phyloP scores from a whole-genome alignment of 176 grass and related monocot species.

The Raddia distichophylla region DNA sequence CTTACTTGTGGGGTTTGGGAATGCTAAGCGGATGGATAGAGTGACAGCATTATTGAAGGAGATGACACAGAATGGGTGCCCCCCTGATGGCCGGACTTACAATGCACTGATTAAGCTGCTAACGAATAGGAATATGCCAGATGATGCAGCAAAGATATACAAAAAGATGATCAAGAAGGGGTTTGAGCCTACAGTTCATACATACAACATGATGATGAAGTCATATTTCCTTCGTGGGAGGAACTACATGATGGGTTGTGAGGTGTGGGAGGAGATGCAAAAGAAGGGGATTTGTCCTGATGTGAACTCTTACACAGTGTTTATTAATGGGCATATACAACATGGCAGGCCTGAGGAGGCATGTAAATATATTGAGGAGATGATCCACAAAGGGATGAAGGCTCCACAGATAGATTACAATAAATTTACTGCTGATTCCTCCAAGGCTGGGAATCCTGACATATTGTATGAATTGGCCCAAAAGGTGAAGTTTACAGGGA shows the following conservation, averaged over 20 bases:
- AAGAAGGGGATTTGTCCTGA: slow-evolving; percentile 80
- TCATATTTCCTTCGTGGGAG: slow-evolving; percentile 70
- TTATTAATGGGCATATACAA: slow-evolving; percentile 83
- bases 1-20: slow-evolving; percentile 89
- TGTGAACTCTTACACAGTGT: slow-evolving; percentile 83
- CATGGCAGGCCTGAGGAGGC: slow-evolving; percentile 67
- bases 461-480: slow-evolving; percentile 78
- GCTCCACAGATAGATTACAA: slow-evolving; percentile 86
- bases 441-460: slow-evolving; percentile 73
- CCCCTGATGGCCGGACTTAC: slow-evolving; percentile 66
- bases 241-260: slow-evolving; percentile 77
- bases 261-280: slow-evolving; percentile 78
- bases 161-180: slow-evolving; percentile 91
- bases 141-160: slow-evolving; percentile 74
- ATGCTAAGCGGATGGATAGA: slow-evolving; percentile 75
- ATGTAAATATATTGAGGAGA: slow-evolving; percentile 75
- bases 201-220: slow-evolving; percentile 99
- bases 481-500: slow-evolving; percentile 74
- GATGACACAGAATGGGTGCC: slow-evolving; percentile 66
- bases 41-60: slow-evolving; percentile 64
- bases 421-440: slow-evolving; percentile 88
- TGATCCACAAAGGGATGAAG: slow-evolving; percentile 91
- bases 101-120: slow-evolving; percentile 91
- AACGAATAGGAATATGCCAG: slow-evolving; percentile 69
- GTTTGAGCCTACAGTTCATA: slow-evolving; percentile 69